A percentile compares a stretch with the other conserved stretches of the same genome.
Conservation (phyloP, 2,329 filamentous ascomycete species). For the Talaromyces verruculosus region DNA sequence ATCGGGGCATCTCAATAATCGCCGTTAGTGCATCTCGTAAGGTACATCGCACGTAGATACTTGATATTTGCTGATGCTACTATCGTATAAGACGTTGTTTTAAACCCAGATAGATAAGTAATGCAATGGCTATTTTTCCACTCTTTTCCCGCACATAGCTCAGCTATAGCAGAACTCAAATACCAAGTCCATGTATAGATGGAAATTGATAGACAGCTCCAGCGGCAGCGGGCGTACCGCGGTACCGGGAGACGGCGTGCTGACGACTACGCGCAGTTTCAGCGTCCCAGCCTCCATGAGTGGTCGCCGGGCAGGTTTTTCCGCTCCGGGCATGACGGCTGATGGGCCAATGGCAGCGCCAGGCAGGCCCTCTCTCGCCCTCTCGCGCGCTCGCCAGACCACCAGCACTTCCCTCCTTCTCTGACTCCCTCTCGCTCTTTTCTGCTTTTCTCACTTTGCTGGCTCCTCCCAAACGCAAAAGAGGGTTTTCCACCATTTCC, state of each 20-base stretch:
- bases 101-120: background rate
- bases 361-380: constrained; percentile 15
- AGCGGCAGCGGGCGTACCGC: background rate
- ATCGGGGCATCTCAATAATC: background rate
- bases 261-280: constrained; percentile 18
- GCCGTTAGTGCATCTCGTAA: background rate
- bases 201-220: background rate
- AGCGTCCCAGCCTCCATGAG: constrained; percentile 14
- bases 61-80: background rate
- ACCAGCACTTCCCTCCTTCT: constrained; percentile 13
- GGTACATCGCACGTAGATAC: background rate
- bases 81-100: background rate
- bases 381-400: background rate
- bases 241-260: constrained; percentile 12
- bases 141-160: background rate
- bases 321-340: constrained; percentile 18
- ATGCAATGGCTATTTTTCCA: background rate
- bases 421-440: constrained; percentile 6
- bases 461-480: background rate
- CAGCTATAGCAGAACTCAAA: background rate
- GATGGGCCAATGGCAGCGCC: constrained; percentile 13
- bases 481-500: constrained; percentile 18
- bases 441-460: background rate
- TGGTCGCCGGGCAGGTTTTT: constrained; percentile 19
- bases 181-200: background rate